Evolutionary conservation across 768 basidiomycete species (phyloP).

Genomic region (Mycena haematopus): DNA sequence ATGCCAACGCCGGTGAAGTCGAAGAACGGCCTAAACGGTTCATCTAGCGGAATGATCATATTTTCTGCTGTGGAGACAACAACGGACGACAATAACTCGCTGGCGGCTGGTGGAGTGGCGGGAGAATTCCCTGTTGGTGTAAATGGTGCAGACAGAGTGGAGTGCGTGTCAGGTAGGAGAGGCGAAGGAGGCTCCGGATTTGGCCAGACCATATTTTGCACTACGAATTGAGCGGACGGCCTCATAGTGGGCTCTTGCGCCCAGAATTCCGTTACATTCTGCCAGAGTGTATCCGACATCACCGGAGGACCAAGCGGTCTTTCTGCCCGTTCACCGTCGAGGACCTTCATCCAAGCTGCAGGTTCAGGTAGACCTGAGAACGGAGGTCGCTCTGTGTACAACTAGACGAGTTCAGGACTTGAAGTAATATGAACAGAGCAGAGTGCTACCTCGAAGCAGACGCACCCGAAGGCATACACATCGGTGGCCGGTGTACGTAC

Average conservation of each 20-base stretch:
- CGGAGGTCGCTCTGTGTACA: slow-evolving; percentile 21
- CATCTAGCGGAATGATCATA: too few species aligned
- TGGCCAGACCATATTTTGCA: slow-evolving; percentile 5
- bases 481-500: slow-evolving; percentile 37
- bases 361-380: slow-evolving; percentile 3
- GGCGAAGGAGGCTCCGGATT: neutral
- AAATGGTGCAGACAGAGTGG: neutral
- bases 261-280: neutral
- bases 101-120: too few species aligned
- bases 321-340: slow-evolving; percentile 8
- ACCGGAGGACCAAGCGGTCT: neutral
- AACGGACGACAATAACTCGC: too few species aligned
- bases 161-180: neutral
- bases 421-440: neutral
- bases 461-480: slow-evolving; percentile 42
- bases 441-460: slow-evolving; percentile 37
- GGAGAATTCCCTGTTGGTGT: neutral
- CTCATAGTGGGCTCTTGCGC: neutral
- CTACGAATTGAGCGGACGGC: neutral
- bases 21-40: too few species aligned
- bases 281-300: slow-evolving; percentile 5
- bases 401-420: neutral
- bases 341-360: slow-evolving; percentile 4
- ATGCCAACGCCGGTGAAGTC: too few species aligned
- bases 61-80: too few species aligned